phyloP scores from a whole-genome alignment of 2,329 filamentous ascomycete genomes.

The Diaporthe amygdali region DNA sequence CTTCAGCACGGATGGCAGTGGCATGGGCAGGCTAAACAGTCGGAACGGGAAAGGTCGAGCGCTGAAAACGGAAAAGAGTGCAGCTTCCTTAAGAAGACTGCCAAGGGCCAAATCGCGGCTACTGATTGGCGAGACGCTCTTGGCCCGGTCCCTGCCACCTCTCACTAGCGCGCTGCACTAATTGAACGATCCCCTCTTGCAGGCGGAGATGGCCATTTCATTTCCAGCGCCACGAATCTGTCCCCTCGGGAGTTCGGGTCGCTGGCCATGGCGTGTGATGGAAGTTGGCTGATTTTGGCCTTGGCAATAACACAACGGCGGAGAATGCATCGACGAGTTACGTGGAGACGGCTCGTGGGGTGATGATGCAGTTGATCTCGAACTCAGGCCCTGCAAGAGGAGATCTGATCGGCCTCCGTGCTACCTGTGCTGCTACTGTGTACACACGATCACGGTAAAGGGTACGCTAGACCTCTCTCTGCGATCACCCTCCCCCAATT shows the following conservation, averaged over 20 bases:
- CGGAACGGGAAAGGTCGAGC: constrained; percentile 8
- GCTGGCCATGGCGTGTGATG: constrained; percentile 10
- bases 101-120: not conserved
- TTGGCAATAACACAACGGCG: not conserved
- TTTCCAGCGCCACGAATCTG: not conserved
- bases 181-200: not conserved
- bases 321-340: not conserved
- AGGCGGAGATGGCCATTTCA: constrained; percentile 2
- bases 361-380: not conserved
- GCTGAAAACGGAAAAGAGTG: constrained; percentile 8
- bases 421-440: not conserved
- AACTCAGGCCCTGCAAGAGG: not conserved
- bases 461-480: not conserved
- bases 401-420: constrained; percentile 17
- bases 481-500: no score
- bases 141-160: not conserved
- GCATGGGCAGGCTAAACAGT: not conserved
- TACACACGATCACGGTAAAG: not conserved
- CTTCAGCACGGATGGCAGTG: not conserved
- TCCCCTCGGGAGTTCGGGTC: not conserved
- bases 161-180: not conserved
- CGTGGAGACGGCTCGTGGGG: not conserved
- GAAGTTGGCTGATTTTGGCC: constrained; percentile 3
- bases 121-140: not conserved
- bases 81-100: constrained; percentile 19